Conservation (phyloP, 2,329 filamentous ascomycete species). For the Penicillium sp. region DNA sequence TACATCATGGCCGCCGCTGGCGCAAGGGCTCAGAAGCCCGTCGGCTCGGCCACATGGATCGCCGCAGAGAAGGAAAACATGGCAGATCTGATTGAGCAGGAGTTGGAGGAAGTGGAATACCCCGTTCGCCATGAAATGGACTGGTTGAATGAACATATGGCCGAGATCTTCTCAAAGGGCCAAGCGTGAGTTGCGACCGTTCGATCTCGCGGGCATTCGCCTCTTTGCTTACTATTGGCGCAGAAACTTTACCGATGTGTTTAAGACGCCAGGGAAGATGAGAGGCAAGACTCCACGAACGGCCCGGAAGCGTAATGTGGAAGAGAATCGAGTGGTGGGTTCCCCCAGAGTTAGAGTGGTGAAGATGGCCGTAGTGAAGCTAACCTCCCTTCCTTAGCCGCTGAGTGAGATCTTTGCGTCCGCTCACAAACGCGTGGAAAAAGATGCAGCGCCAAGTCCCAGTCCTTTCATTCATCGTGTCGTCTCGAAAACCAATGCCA, state of each 20-base stretch:
- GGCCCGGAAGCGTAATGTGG: constrained; percentile 50
- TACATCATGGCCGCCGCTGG: constrained; percentile 49
- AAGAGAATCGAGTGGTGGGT: constrained; percentile 54
- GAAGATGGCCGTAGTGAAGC: constrained; percentile 10
- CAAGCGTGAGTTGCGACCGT: constrained; percentile 71
- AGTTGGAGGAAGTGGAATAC: constrained; percentile 91
- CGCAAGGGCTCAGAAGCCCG: constrained; percentile 56
- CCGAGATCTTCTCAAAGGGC: constrained; percentile 85
- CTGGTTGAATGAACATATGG: constrained; percentile 99
- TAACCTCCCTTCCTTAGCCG: constrained; percentile 42
- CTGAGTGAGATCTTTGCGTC: constrained; percentile 56
- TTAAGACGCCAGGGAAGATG: constrained; percentile 69
- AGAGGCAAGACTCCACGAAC: constrained; percentile 57
- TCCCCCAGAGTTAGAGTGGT: constrained; percentile 12
- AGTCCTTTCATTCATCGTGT: constrained; percentile 45
- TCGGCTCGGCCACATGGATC: constrained; percentile 87
- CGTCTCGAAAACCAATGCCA: constrained; percentile 39
- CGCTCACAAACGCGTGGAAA: constrained; percentile 44
- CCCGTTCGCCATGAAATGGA: constrained; percentile 92
- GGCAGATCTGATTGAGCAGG: constrained; percentile 74
- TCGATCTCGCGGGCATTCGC: constrained; percentile 12
- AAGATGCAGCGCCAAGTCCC: constrained; percentile 37
- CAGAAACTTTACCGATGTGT: constrained; percentile 91
- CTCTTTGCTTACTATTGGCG: constrained; percentile 37
- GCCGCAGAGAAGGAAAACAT: constrained; percentile 81